phyloP scores from a whole-genome alignment of 345 rosid genomes.

The Gossypium rotundifolium region DNA sequence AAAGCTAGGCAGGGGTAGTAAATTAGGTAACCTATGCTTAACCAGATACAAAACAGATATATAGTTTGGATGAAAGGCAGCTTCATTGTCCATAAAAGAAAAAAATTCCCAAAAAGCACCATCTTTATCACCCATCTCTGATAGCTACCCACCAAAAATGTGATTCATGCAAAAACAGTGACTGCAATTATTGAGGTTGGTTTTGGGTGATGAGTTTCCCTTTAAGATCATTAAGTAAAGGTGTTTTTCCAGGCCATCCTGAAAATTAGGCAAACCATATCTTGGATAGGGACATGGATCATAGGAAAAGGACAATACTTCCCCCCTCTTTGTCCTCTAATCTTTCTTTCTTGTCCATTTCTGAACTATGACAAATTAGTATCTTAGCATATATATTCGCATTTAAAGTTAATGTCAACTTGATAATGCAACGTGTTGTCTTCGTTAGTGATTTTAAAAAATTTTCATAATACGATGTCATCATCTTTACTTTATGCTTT shows the following conservation, averaged over 20 bases:
- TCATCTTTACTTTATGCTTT: too few relatives aligned
- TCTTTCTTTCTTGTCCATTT: background rate
- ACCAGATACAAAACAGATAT: too few relatives aligned
- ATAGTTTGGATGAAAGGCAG: constrained; percentile 21
- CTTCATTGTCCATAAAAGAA: constrained; percentile 23
- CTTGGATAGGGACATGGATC: background rate
- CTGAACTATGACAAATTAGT: background rate
- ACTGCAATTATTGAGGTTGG: background rate
- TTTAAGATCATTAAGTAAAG: background rate
- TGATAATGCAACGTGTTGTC: background rate
- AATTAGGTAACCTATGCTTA: constrained; percentile 15
- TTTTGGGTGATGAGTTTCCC: background rate
- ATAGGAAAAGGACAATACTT: constrained; percentile 2
- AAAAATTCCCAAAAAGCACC: constrained; percentile 7
- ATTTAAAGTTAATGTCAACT: background rate
- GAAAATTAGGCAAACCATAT: background rate
- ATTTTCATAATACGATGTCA: too few relatives aligned
- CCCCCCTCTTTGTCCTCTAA: constrained; percentile 12
- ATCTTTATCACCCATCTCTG: background rate
- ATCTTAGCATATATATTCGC: background rate
- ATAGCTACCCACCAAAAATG: constrained; percentile 4
- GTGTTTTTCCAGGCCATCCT: background rate
- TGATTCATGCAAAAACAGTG: background rate
- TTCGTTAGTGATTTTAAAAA: background rate
- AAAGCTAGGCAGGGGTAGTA: constrained; percentile 17